These are phyloP conservation scores for Microstegium vimineum DNA, from an alignment of 176 grass and related monocot species.

Conservation along the genomic window DNA sequence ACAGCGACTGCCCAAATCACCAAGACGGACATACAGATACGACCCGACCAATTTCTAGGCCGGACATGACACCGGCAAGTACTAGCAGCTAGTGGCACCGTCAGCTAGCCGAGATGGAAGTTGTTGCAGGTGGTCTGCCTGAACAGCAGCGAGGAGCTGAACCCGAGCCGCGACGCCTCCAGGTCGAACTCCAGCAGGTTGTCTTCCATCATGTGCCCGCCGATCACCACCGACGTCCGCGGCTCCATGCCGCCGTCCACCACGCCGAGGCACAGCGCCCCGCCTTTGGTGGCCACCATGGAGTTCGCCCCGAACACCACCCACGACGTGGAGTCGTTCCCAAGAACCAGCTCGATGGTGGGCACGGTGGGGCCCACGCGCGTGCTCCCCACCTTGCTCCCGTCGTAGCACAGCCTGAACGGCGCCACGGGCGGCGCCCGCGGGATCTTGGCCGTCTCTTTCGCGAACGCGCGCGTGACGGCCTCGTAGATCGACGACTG, in stretches of 20 bases:
- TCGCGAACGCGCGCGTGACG: slow-evolving; percentile 44
- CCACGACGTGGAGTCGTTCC: slow-evolving; percentile 44
- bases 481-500: slow-evolving; percentile 65
- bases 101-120: slow-evolving; percentile 47
- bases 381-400: slow-evolving; percentile 40
- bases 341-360: slow-evolving; percentile 54
- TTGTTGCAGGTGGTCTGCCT: slow-evolving; percentile 54
- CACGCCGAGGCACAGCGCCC: slow-evolving; percentile 60
- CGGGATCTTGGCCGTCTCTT: slow-evolving; percentile 30
- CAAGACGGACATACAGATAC: background rate
- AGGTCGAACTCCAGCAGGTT: slow-evolving; percentile 82
- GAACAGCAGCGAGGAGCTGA: slow-evolving; percentile 59
- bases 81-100: background rate
- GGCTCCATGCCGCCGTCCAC: slow-evolving; percentile 52
- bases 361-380: slow-evolving; percentile 55
- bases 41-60: too few relatives aligned
- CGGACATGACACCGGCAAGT: background rate
- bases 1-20: background rate
- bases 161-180: slow-evolving; percentile 54
- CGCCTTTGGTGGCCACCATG: slow-evolving; percentile 38
- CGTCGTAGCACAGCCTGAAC: slow-evolving; percentile 64
- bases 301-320: slow-evolving; percentile 64
- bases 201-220: slow-evolving; percentile 66
- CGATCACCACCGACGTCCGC: slow-evolving; percentile 58
- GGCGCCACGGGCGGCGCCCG: slow-evolving; percentile 35